Evolutionary conservation across 2,329 filamentous ascomycete genomes (phyloP).

Genomic region (Fusarium humuli): DNA sequence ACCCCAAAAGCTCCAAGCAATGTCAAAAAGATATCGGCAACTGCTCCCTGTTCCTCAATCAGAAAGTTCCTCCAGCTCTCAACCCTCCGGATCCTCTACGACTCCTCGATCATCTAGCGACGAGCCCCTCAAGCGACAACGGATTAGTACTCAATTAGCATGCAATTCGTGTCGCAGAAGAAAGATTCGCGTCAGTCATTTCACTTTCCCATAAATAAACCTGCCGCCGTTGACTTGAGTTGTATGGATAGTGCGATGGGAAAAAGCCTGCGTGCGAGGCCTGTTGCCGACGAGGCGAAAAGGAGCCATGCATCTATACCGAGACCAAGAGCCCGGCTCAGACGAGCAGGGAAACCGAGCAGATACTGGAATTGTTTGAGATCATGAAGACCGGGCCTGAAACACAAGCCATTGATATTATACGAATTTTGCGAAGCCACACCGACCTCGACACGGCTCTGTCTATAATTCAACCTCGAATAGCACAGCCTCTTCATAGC

Average conservation of each 20-base stretch:
- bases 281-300: constrained; percentile 19
- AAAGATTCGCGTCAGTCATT: constrained; percentile 23
- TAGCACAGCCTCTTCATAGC: not conserved
- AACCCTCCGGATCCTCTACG: constrained; percentile 14
- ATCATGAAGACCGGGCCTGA: constrained; percentile 13
- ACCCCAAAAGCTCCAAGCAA: not conserved
- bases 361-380: constrained; percentile 20
- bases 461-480: constrained; percentile 10
- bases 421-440: constrained; percentile 18
- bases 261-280: constrained; percentile 15
- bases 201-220: too few relatives aligned
- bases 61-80: constrained; percentile 6
- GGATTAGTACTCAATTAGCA: constrained; percentile 20
- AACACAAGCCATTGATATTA: constrained; percentile 24
- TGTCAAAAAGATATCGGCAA: constrained; percentile 35
- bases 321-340: constrained; percentile 9
- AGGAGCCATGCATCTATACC: constrained; percentile 8
- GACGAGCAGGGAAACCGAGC: constrained; percentile 19
- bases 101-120: constrained; percentile 12
- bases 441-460: constrained; percentile 11
- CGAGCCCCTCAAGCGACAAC: constrained; percentile 21
- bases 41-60: constrained; percentile 12
- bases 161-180: constrained; percentile 23
- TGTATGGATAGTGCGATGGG: constrained; percentile 8
- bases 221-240: not conserved